Percentiles rank a stretch among this genome's conserved stretches.
Evolutionary conservation across 73 alveolate genomes (phyloP).

Genomic region (Paramecium pentaurelia): DNA sequence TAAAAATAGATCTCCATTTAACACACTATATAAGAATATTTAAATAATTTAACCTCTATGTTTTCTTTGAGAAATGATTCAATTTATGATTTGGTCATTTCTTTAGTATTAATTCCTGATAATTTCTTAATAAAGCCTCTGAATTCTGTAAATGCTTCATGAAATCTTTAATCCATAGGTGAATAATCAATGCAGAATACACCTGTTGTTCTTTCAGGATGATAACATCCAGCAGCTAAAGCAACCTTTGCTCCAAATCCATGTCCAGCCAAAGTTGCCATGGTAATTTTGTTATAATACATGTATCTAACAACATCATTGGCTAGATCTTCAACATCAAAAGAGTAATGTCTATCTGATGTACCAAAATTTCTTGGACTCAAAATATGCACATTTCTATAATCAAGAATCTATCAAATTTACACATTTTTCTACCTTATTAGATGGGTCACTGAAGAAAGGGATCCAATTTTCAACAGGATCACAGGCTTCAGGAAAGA

Average conservation of each 20-base stretch:
- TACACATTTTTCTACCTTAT: slow-evolving; percentile 41
- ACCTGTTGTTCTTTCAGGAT: slow-evolving; percentile 82
- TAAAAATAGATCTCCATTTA: slow-evolving; percentile 76
- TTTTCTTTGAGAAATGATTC: slow-evolving; percentile 43
- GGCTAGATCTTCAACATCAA: slow-evolving; percentile 70
- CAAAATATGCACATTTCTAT: slow-evolving; percentile 74
- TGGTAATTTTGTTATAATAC: slow-evolving; percentile 72
- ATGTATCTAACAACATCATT: slow-evolving; percentile 76
- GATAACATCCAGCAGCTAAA: slow-evolving; percentile 75
- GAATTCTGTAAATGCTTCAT: slow-evolving; percentile 76
- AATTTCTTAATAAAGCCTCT: slow-evolving; percentile 60
- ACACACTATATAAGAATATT: slow-evolving; percentile 48
- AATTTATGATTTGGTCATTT: slow-evolving; percentile 42
- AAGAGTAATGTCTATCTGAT: slow-evolving; percentile 76
- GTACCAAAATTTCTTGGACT: slow-evolving; percentile 81
- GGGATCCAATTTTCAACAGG: slow-evolving; percentile 74
- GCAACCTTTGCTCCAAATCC: slow-evolving; percentile 92
- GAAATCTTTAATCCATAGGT: slow-evolving; percentile 78
- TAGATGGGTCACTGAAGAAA: slow-evolving; percentile 70
- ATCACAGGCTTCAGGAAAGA: slow-evolving; percentile 78
- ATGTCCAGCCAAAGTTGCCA: slow-evolving; percentile 87
- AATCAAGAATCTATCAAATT: slow-evolving; percentile 41
- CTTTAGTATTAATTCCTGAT: slow-evolving; percentile 26
- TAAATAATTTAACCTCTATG: neutral
- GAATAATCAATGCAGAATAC: slow-evolving; percentile 78